Base-by-base conservation (phyloP, 805 yeast genomes). In the Yarrowia porcina region DNA sequence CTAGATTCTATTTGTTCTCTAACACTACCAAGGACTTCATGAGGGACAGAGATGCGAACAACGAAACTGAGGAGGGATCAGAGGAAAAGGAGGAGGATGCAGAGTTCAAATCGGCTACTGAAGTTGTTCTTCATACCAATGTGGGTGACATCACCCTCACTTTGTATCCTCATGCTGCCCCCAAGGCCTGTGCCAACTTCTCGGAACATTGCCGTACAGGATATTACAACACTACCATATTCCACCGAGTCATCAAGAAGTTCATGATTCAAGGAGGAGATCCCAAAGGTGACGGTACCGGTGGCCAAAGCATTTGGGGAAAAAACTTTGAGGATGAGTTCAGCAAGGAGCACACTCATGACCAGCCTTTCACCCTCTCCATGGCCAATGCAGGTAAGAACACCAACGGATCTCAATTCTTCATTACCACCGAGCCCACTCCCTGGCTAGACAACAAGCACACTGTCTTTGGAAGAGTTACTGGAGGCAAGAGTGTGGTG, bases 261-360 rank as follows among this genome's bases (percentile, higher is more conserved):
- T 83, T 83, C 67, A 83, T 83, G 86, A 79, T 84, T 66, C 87
- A 83, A 70, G 83, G 83, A 44, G 87, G 87, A 23, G 87, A 83
- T 72, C 85, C 84, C 56, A 61, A 67, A 3, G 79, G 79, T 6
- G 75, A 75, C 63, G 79, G 79, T 6, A 74, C 77, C 1, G 79
- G 79, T 6, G 79, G 79, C 4, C 73, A 73, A 42, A 67, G 73
- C 41, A 70, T 74, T n/a, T 76, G 76, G 76, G 73, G 74, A 2
- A 65, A 65, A 32, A 63, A 65, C 8, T 76, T 76, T 63, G 82
- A 79, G 68, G 85, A 83, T 66, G 87, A 83, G 68, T 72, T 74
- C 44, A 75, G 78, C 69, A 80, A 80, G 69, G 69, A 75, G 44
- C 68, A 78, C 64, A 69, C 72, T 42, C 86, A 82, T 68, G 84